Percentiles rank a stretch among this genome's conserved stretches.
Evolutionary conservation across 257 asterid genomes (phyloP).

Genomic region (Solanum commersonii): DNA sequence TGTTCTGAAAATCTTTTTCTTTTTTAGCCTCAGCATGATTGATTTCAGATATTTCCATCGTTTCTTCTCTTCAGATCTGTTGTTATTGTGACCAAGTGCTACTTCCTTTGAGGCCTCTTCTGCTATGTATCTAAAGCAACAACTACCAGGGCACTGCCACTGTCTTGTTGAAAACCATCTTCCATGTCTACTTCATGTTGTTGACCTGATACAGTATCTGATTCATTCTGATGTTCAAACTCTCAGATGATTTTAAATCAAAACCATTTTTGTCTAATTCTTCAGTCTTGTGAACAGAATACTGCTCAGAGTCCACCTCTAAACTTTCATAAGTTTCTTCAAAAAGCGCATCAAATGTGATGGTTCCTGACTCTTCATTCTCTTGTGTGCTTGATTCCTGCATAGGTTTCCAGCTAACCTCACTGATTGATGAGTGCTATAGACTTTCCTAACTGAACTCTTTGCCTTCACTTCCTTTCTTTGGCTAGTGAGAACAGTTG

Average conservation of each 20-base stretch:
- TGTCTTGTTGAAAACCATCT: not conserved
- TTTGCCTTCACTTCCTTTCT: constrained; percentile 30
- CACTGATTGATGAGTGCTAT: constrained; percentile 49
- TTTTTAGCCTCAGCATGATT: not conserved
- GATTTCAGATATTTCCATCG: not conserved
- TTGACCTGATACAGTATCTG: not conserved
- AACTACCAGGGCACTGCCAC: not conserved
- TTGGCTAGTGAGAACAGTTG: constrained; percentile 24
- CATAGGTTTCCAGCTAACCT: constrained; percentile 47
- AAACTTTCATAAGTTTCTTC: constrained; percentile 6
- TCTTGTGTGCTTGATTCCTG: not conserved
- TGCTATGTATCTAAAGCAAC: not conserved
- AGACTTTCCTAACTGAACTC: constrained; percentile 14
- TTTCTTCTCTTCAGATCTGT: not conserved
- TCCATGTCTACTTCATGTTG: not conserved
- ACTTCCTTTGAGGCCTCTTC: not conserved
- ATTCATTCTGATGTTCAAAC: not conserved
- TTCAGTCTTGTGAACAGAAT: constrained; percentile 16
- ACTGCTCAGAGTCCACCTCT: constrained; percentile 4
- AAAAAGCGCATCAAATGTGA: not conserved
- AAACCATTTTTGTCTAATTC: not conserved
- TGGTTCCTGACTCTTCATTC: constrained; percentile 4
- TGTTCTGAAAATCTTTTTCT: not conserved
- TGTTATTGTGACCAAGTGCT: not conserved
- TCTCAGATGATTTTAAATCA: not conserved